Evolutionary conservation across 2,329 filamentous ascomycete genomes (phyloP), one percentile per base, ranked within the genome.

Genomic region (Fusarium anthophilum): DNA sequence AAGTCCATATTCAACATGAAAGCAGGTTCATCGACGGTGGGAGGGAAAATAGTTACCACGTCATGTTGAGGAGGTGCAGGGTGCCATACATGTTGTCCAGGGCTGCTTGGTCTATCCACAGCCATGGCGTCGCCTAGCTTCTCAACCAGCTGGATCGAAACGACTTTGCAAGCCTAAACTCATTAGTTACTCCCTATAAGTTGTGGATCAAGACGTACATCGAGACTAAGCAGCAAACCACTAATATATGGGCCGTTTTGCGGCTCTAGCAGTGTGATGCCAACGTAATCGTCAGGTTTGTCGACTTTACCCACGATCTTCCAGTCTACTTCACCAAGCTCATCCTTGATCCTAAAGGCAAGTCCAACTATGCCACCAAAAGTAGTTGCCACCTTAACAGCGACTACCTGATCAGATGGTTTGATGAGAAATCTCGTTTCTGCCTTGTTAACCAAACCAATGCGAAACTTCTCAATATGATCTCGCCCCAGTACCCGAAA

Each of bases 1-100:
- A 71, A 62, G n/a, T 66, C 32, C 66, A 70, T 71, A n/a, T 71
- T 44, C 10, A 71, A 17, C 0, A 48, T 24, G 17, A 70, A 70
- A 3, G 17, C 12, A 4, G 50, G 41, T 10, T 54, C 2, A 15
- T 32, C 11, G 9, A 22, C 4, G 2, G n/a, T 26, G 8, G 3
- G 24, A 24, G 26, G 22, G 2, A 15, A 12, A 5, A 26, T 6
- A 6, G 14, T n/a, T 4, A 8, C 22, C 8, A 47, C 8, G 8
- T 18, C 17, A 4, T 17, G 8, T 18, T 43, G 24, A 14, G 61
- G 61, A 3, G 48, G 15, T 6, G 13, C 38, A 35, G 66, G 66
- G 22, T 69, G 45, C 66, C 57, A 69, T 14, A 47, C 38, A 47
- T 22, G 39, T 11, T 14, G 20, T 11, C 12, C 15, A 8, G 14